Conservation (phyloP, 2,329 filamentous ascomycete species). For the Sporothrix brasiliensis region DNA sequence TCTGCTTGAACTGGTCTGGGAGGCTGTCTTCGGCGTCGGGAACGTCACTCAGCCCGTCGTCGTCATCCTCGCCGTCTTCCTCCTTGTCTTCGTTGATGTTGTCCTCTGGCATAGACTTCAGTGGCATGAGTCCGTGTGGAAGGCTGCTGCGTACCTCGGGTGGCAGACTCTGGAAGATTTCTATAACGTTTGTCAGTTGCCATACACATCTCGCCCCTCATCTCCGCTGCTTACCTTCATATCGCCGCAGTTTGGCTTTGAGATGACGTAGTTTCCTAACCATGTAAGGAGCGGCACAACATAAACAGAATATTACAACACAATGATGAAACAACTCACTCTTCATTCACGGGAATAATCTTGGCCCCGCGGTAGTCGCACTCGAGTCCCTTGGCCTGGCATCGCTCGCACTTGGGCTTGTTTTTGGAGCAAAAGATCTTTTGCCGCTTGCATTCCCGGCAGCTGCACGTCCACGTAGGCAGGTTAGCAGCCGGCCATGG, state of each 20-base stretch:
- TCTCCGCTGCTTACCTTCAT: conserved; percentile 29
- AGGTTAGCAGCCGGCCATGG: no score
- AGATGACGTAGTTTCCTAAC: conserved; percentile 31
- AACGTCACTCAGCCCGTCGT: conserved; percentile 4
- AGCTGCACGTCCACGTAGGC: conserved; percentile 19
- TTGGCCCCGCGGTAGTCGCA: conserved; percentile 35
- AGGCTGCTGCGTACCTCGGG: conserved; percentile 6
- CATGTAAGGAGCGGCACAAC: not conserved
- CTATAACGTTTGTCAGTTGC: not conserved
- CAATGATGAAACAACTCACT: conserved; percentile 20
- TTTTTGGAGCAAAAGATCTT: conserved; percentile 36
- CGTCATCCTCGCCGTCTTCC: not conserved
- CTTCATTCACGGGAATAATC: conserved; percentile 35
- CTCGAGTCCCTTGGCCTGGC: conserved; percentile 28
- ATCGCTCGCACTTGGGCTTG: conserved; percentile 34
- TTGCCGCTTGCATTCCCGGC: conserved; percentile 34
- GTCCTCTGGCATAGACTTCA: not conserved
- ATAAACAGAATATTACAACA: not conserved
- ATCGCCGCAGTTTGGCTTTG: conserved; percentile 31
- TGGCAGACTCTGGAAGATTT: conserved; percentile 29
- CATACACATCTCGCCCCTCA: not conserved
- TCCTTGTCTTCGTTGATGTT: not conserved
- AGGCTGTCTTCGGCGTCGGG: conserved; percentile 24
- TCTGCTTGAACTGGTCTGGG: conserved; percentile 32
- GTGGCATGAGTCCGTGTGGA: not conserved